Conservation (phyloP, 345 rosid genomes). For the Eucalyptus tenuipes region DNA sequence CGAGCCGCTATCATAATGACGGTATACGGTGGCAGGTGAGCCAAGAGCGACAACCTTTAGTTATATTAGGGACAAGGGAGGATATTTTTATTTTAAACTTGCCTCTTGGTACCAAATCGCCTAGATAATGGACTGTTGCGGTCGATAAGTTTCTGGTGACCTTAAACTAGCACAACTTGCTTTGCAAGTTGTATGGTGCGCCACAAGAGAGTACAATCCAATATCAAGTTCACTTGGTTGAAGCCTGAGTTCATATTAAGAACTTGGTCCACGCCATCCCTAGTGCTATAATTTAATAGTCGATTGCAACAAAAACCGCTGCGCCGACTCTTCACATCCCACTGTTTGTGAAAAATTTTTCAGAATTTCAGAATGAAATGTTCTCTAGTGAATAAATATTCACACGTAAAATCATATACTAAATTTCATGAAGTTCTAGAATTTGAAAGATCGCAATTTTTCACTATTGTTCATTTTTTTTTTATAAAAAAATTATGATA, state of each 20-base stretch:
- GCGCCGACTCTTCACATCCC: neutral
- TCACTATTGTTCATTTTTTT: neutral
- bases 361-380: neutral
- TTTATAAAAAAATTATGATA: neutral
- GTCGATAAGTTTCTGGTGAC: neutral
- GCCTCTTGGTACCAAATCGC: neutral
- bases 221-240: neutral
- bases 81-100: neutral
- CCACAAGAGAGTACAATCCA: neutral
- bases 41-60: neutral
- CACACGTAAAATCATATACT: neutral
- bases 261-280: neutral
- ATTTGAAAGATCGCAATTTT: neutral
- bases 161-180: neutral
- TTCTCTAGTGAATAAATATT: neutral
- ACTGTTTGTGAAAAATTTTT: neutral
- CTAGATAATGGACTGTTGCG: neutral
- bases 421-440: neutral
- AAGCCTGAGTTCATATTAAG: neutral
- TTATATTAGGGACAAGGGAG: neutral
- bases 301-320: neutral
- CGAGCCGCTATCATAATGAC: accelerated
- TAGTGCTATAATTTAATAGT: neutral
- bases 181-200: neutral
- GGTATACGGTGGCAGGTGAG: accelerated